Conservation (phyloP, 148 eudicot genomes). For the Nepenthes mirabilis region DNA sequence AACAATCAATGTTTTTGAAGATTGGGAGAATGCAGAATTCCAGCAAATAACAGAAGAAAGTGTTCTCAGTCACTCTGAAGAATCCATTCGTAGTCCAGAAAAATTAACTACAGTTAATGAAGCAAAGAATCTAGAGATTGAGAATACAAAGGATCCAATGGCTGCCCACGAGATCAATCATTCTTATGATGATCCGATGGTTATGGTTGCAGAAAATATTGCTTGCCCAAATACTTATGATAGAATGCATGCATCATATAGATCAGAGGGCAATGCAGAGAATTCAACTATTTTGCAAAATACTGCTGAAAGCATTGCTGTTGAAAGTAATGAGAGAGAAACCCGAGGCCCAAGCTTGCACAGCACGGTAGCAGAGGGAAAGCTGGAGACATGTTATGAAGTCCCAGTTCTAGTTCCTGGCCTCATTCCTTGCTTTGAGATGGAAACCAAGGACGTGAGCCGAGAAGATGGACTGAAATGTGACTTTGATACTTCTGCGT, state of each 20-base stretch:
- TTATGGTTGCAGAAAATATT: no score
- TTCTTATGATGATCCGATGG: no score
- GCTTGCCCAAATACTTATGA: no score
- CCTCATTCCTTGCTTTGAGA: conserved; percentile 9
- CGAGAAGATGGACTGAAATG: no score
- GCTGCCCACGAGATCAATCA: no score
- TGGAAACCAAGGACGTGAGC: neutral
- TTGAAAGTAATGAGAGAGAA: neutral
- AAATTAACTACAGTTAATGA: conserved; percentile 4
- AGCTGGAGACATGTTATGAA: conserved; percentile 9
- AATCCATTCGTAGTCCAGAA: conserved; percentile 3
- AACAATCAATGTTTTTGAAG: conserved; percentile 26
- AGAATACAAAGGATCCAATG: neutral
- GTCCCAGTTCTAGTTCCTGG: conserved; percentile 43
- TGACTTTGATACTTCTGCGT: no score
- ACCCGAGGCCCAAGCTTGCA: neutral
- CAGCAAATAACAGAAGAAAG: conserved; percentile 23
- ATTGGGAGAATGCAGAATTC: conserved; percentile 38
- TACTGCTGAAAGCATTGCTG: neutral
- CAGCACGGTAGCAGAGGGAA: conserved; percentile 3
- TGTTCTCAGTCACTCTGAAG: neutral
- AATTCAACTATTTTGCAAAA: neutral
- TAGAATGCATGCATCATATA: no score
- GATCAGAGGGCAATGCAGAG: no score
- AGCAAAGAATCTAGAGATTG: conserved; percentile 6